Evolutionary conservation across 2,329 filamentous ascomycete genomes (phyloP), one percentile per base, ranked within the genome.

Genomic region (Colletotrichum sp.): DNA sequence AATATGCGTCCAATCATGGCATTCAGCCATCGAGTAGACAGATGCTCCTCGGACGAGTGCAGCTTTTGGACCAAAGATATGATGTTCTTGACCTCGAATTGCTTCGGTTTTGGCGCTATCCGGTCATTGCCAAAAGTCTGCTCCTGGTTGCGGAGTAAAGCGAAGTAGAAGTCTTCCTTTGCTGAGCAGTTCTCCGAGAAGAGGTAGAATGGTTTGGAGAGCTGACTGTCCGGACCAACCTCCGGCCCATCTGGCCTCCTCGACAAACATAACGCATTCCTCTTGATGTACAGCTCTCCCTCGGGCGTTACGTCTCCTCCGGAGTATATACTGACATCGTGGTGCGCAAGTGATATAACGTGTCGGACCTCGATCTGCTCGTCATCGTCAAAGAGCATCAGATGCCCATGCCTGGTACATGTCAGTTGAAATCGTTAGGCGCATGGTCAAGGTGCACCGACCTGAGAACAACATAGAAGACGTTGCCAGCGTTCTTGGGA

Each of bases 131-230:
- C 89, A 73, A 92, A 89, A 18, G 91, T 90, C 80, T 93, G 92
- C 79, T 96, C 93, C 82, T 98, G 95, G 78, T 96, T 98, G 80
- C 93, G 93, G 52, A 99, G 88, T 79, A 99, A 88, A 15, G 96
- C 95, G 85, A 98, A 96, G 84, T 99, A 99, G 85, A 99, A 99
- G 83, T 99, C 97, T 84, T 99, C 97, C 84, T 99, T 99, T 63
- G 97, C 95, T 0, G 96, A 98, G 83, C 95, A 95, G 81, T 98
- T 98, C 79, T 99, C 96, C 0, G 95, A 98, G 84, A 99, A 99
- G 6, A 99, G 88, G 82, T 93, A 99, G 85, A 98, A 99, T 0
- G 97, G 96, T 79, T 95, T 96, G 8, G 95, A 93, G 4, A 90
- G 82, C 39, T 88, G 88, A 49, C 84, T 87, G 77, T 93, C 92